Percentiles rank a stretch among this genome's conserved stretches.
phyloP scores from a whole-genome alignment of 1,284 basidiomycete genomes.

The Pholiota adiposa region DNA sequence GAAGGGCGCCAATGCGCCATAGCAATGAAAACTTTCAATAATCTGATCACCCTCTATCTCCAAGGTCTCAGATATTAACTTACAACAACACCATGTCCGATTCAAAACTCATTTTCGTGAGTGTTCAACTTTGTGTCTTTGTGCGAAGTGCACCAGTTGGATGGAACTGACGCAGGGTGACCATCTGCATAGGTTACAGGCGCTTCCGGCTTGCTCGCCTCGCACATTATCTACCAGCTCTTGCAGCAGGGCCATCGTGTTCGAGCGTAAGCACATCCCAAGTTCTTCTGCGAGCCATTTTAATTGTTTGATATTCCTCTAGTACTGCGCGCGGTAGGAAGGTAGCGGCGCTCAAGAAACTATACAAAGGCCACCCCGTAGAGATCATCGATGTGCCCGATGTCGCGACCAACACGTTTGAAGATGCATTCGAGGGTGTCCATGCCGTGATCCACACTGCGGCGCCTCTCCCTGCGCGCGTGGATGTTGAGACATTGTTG shows the following conservation, averaged over 20 bases:
- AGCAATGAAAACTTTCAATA: neutral
- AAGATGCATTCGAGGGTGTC: conserved; percentile 34
- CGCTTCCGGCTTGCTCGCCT: conserved; percentile 30
- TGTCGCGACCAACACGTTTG: conserved; percentile 29
- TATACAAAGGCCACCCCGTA: conserved; percentile 23
- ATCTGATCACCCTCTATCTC: neutral
- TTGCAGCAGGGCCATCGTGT: conserved; percentile 24
- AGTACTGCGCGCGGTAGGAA: conserved; percentile 26
- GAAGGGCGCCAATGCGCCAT: neutral
- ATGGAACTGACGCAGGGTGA: neutral
- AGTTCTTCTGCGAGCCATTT: neutral
- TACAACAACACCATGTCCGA: neutral
- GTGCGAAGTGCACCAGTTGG: neutral
- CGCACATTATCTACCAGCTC: conserved; percentile 24
- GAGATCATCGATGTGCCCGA: conserved; percentile 36
- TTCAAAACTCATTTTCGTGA: conserved; percentile 2
- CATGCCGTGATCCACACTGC: conserved; percentile 35
- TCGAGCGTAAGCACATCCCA: conserved; percentile 17
- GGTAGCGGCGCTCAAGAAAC: conserved; percentile 10
- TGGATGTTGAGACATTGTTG: conserved; percentile 15
- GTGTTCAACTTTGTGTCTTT: neutral
- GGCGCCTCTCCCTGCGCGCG: conserved; percentile 32
- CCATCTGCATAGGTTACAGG: conserved; percentile 29
- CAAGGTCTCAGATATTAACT: no score
- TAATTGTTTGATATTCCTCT: neutral